Evolutionary conservation across 2,329 filamentous ascomycete genomes (phyloP), one percentile per base, ranked within the genome.

Genomic region (Gremmenia infestans): DNA sequence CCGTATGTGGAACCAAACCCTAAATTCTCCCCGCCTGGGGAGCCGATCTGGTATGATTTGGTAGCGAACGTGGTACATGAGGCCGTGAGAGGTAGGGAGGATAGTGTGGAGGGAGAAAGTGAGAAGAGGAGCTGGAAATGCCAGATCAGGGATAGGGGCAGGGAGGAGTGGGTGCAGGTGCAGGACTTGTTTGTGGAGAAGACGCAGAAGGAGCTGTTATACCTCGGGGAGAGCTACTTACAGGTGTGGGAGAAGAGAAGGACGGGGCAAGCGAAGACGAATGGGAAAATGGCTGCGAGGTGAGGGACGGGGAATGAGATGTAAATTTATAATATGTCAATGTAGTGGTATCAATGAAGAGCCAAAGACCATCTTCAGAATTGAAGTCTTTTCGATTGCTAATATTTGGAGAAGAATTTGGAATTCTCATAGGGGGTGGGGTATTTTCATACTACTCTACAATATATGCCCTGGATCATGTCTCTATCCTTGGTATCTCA

Each of bases 41-140:
- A 96, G 70, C 91, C 93, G 1, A 89, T 97, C 63, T 86, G 88
- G 78, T 99, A 99, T 73, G 94, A 99, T 71, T 82, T 99, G 15
- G 91, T 97, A 5, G 92, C 93, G 54, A 99, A 99, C 72, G 88
- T 99, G 60, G 95, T 86, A 58, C 93, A 88, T 76, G 93, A 88
- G 78, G 92, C 83, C 45, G 87, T 93, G 50, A 81, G 88, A 56
- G 83, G 83, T 35, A 80, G 83, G 62, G 89, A 93, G 62, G 90
- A 93, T 61, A 85, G 83, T 52, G 92, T 96, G 1, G 91, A 95
- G 52, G 92, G 93, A 48, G 92, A 91, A 64, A 89, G 86, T 46
- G 92, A 97, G 74, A 89, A 89, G 74, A 77, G 96, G 71, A 90
- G 91, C 12, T 99, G 94, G 92, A 91, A 95, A 71, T 91, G 91